These are phyloP conservation scores for Picea abies DNA, from an alignment of 83 land plant genomes.

Conservation along the genomic window DNA sequence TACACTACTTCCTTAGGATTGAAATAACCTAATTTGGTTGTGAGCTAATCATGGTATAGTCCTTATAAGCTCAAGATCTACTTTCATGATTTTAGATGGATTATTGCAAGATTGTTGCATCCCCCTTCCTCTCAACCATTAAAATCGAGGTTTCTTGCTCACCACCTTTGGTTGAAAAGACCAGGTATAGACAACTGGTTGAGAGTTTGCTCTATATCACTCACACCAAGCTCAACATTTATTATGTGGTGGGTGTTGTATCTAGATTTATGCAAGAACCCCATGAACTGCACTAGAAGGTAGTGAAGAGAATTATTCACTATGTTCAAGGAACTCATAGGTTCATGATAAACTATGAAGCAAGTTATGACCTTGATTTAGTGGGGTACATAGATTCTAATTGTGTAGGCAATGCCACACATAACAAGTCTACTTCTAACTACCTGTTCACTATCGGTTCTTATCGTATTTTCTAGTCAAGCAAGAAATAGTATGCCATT, in stretches of 20 bases:
- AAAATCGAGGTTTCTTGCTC: background rate
- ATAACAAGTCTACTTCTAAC: background rate
- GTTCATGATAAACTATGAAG: background rate
- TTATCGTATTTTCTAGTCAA: background rate
- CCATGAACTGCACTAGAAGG: background rate
- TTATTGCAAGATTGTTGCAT: no score
- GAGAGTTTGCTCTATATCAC: background rate
- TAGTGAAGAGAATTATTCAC: background rate
- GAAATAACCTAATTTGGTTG: no score
- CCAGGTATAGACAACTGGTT: background rate
- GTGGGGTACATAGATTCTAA: background rate
- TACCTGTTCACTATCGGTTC: background rate
- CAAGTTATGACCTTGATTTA: background rate
- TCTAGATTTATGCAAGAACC: background rate
- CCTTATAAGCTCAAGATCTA: no score
- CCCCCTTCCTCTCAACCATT: background rate
- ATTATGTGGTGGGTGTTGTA: background rate
- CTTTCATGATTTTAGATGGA: no score
- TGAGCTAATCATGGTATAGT: no score
- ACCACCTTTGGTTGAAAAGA: background rate
- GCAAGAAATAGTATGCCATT: background rate
- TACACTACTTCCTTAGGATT: no score
- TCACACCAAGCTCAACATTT: background rate
- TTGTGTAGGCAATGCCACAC: background rate
- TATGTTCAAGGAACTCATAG: background rate